A percentile compares a stretch with the other conserved stretches of the same genome.
Evolutionary conservation across 2,329 filamentous ascomycete species (phyloP).

Genomic region (Diaporthe capsici): DNA sequence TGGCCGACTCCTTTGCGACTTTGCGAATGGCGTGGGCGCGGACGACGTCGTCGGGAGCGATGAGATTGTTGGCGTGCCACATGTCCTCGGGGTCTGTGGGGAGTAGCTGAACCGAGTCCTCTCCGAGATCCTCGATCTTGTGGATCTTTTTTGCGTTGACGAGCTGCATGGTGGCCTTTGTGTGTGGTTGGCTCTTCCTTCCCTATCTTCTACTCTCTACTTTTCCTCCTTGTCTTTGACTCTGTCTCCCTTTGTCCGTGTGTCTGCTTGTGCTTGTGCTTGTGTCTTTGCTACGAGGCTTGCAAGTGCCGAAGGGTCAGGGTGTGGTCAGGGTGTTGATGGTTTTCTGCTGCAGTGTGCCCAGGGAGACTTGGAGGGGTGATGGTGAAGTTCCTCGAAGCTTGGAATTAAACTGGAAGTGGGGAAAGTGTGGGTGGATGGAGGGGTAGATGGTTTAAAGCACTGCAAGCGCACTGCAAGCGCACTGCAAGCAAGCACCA

Average conservation of each 20-base stretch:
- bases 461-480: too few relatives aligned
- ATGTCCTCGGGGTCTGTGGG: conserved; percentile 60
- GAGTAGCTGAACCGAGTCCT: conserved; percentile 56
- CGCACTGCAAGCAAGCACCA: not conserved
- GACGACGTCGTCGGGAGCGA: conserved; percentile 66
- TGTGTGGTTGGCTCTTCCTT: not conserved
- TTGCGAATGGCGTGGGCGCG: conserved; percentile 70
- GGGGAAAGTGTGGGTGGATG: not conserved
- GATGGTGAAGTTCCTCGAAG: not conserved
- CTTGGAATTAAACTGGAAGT: not conserved
- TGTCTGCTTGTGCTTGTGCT: not conserved
- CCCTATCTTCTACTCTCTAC: not conserved
- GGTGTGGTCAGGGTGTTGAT: not conserved
- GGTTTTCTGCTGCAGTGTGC: not conserved
- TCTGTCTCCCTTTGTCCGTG: not conserved
- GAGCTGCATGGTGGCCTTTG: conserved; percentile 53
- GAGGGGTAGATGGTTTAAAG: not conserved
- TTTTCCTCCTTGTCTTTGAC: not conserved
- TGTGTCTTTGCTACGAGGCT: not conserved
- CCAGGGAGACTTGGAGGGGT: not conserved
- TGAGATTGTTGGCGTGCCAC: conserved; percentile 75
- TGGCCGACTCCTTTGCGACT: conserved; percentile 61
- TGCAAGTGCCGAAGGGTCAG: not conserved
- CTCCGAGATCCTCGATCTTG: conserved; percentile 54
- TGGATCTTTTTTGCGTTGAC: conserved; percentile 54